Percentiles rank a stretch among this genome's conserved stretches.
Conservation (phyloP, 129 eudicot genomes). For the Centella asiatica region DNA sequence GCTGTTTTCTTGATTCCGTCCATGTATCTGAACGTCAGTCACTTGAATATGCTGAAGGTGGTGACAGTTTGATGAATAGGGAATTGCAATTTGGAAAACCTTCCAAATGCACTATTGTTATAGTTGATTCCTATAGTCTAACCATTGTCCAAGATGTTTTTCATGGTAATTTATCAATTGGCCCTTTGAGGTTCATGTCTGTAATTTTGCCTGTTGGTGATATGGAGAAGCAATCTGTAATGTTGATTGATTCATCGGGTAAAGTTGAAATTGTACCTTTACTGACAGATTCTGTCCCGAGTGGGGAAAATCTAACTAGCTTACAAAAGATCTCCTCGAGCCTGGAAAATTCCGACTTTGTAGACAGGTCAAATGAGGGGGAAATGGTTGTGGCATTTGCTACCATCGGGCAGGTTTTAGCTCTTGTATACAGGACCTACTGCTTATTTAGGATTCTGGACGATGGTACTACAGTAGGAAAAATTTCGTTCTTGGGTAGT, state of each 20-base stretch:
- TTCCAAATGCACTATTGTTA: slow-evolving; percentile 57
- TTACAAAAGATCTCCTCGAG: slow-evolving; percentile 25
- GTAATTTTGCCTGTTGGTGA: slow-evolving; percentile 45
- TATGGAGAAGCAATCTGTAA: slow-evolving; percentile 46
- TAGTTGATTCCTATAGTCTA: slow-evolving; percentile 77
- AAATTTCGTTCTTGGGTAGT: slow-evolving; percentile 45
- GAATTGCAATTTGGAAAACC: slow-evolving; percentile 39
- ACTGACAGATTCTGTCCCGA: slow-evolving; percentile 38
- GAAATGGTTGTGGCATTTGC: slow-evolving; percentile 51
- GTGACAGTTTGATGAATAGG: slow-evolving; percentile 24
- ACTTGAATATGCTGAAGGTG: slow-evolving; percentile 27
- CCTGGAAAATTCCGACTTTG: slow-evolving; percentile 27
- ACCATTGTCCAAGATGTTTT: slow-evolving; percentile 73
- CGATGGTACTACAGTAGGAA: slow-evolving; percentile 50
- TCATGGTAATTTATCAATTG: slow-evolving; percentile 67
- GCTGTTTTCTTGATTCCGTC: slow-evolving; percentile 38
- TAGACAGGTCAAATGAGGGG: slow-evolving; percentile 40
- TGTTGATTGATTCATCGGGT: slow-evolving; percentile 73
- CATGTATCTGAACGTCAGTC: slow-evolving; percentile 36
- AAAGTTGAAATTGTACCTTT: slow-evolving; percentile 52
- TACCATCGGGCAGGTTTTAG: slow-evolving; percentile 53
- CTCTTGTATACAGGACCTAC: slow-evolving; percentile 39
- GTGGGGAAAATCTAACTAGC: slow-evolving; percentile 24
- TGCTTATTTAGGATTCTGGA: slow-evolving; percentile 59
- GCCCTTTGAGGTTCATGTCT: slow-evolving; percentile 70